Base-by-base conservation (phyloP, 2,329 filamentous ascomycete species). In the Diaporthe destruens region DNA sequence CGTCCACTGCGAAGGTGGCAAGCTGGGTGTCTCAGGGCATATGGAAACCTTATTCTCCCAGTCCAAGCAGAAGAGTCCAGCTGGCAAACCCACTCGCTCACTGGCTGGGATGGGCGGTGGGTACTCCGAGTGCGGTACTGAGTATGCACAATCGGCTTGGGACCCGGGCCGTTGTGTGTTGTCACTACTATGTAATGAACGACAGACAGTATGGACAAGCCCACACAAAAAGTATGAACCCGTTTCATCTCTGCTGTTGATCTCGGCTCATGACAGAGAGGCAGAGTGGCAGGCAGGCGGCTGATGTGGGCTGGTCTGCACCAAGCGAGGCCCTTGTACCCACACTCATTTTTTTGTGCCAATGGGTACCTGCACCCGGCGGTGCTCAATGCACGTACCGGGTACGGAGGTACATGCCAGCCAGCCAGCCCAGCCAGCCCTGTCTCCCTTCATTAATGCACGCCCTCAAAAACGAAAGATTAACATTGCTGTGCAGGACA, bases 221-320 rank as follows among this genome's bases (percentile, higher is more conserved):
- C 29, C 29, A 34, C 12, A 18, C 20, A 7, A 39, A 65, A 36
- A 34, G 44, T 65, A 65, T 65, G 44, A 32, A 65, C 39, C 32
- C 61, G 61, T 66, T 53, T 66, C 61, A 66, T 66, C 47, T 53
- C 36, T 66, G 61, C 47, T 66, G 61, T 25, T 66, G 61, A 66
- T 66, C 61, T 66, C 61, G 61, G 61, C 61, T 65, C 61, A 51
- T 65, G 61, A 51, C 44, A 61, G n/a, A 47, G 39, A 61, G 4
- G 56, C 36, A 59, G 55, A 36, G n/a, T 9, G 55, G 55, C 11
- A 1, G 55, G 34, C n/a, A 36, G 59, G 12, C 44, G 11, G 23
- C 32, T 51, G 44, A 36, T 1, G 61, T 29, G 44, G 29, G 44
- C 61, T 65, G 61, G 61, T 66, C 44, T 65, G 61, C 61, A 65